Evolutionary conservation across 352 stramenopile genomes (phyloP), one percentile per base, ranked within the genome.

Genomic region (Thalassiosira ordinaria): DNA sequence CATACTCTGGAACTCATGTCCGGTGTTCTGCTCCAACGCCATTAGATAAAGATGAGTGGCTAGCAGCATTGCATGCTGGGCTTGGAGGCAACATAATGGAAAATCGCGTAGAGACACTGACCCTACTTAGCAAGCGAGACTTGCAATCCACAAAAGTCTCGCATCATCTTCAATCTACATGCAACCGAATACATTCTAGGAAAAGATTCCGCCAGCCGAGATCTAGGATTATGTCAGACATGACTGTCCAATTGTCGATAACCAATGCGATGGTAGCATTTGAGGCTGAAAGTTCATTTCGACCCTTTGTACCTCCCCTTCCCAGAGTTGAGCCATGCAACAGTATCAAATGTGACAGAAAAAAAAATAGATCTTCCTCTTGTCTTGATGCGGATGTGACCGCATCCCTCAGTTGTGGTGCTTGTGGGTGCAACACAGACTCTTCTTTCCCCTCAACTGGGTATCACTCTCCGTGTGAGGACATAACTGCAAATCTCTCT

Each of bases 1-100:
- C 89, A 20, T 82, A 87, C 77, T 78, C 86, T 14, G 87, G 89
- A 5, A 92, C 85, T 5, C 87, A 94, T 61, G 71, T 92, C 4
- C 68, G 72, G n/a, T 94, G 82, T 44, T 76, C 78, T 4, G 73
- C 85, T 16, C 77, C 83, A 22, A 90, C 79, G 0, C 64, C 56
- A 20, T 31, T 39, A 14, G 90, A 91, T 81, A 75, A 81, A 20
- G 80, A 92, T 62, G 53, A 87, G n/a, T 94, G 89, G 89, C 76
- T 94, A 31, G 49, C 73, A 11, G 86, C 89, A 9, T 63, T 93
- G 0, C 79, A 90, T 75, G 65, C 82, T 37, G 86, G 89, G 35
- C 60, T 93, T 37, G 89, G 91, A 26, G 78, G 73, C 2, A 78
- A 27, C 52, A 72, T 85, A 24, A 35, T 75, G 14, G 77, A 80